Percentiles rank a stretch among this genome's conserved stretches.
Conservation (phyloP, 441 rosid genomes). For the Erodium chrysanthum region DNA sequence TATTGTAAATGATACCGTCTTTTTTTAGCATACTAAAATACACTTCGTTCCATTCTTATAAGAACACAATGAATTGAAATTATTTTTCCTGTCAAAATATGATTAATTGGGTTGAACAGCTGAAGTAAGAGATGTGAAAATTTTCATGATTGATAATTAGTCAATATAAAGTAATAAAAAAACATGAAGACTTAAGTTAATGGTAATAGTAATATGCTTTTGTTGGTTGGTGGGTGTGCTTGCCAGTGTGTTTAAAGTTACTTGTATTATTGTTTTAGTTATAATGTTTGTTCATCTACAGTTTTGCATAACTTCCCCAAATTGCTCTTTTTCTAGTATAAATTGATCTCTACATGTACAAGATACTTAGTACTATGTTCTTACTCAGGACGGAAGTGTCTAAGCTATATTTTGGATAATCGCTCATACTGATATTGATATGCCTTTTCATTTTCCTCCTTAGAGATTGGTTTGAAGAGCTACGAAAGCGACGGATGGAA, state of each 20-base stretch:
- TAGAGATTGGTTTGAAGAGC: constrained; percentile 80
- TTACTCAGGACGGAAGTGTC: background rate
- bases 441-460: constrained; percentile 17
- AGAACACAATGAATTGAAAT: background rate
- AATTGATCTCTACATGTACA: background rate
- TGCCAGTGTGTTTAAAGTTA: too few relatives aligned
- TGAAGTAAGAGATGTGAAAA: background rate
- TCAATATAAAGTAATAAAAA: background rate
- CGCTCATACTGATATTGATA: constrained; percentile 6
- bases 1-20: background rate
- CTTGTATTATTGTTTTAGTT: too few relatives aligned
- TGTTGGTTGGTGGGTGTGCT: too few relatives aligned
- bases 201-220: background rate
- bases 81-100: background rate
- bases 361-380: background rate
- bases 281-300: too few relatives aligned
- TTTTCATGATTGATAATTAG: background rate
- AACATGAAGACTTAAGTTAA: background rate
- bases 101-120: background rate
- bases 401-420: background rate
- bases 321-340: too few relatives aligned
- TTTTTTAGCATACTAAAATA: background rate
- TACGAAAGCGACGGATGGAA: constrained; percentile 57
- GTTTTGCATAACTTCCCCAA: too few relatives aligned
- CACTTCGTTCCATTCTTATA: background rate